Evolutionary conservation across 306 rosid species (phyloP).

Genomic region (Cicer judaicum): DNA sequence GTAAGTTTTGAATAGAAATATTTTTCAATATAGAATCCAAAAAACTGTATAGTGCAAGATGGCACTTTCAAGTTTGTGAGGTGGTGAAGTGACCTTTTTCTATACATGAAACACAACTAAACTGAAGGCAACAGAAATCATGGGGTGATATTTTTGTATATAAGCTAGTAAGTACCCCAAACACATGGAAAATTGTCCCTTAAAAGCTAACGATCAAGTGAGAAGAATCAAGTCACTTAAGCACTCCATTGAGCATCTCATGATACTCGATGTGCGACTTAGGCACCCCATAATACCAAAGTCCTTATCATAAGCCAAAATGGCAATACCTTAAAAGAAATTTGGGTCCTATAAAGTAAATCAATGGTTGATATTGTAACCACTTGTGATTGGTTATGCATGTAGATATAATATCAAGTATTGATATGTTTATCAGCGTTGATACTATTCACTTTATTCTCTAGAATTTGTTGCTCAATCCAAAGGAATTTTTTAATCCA

Average conservation of each 20-base stretch:
- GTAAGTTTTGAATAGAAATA: slow-evolving; percentile 15
- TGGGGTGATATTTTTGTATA: not conserved
- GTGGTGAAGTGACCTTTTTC: slow-evolving; percentile 5
- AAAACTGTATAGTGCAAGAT: slow-evolving; percentile 24
- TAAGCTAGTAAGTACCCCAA: not conserved
- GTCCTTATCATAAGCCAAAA: slow-evolving; percentile 14
- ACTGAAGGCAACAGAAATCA: slow-evolving; percentile 17
- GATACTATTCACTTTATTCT: too few species aligned
- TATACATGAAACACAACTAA: slow-evolving; percentile 30
- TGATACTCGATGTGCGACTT: not conserved
- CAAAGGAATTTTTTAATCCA: too few species aligned
- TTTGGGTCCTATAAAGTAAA: too few species aligned
- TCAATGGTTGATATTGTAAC: too few species aligned
- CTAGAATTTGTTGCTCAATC: too few species aligned
- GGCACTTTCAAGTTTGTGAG: not conserved
- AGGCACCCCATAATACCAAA: not conserved
- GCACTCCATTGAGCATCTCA: not conserved
- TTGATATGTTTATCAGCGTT: too few species aligned
- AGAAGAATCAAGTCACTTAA: not conserved
- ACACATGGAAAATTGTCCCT: not conserved
- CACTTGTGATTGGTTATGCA: too few species aligned
- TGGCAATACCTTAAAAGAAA: slow-evolving; percentile 16
- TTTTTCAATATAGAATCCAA: slow-evolving; percentile 11
- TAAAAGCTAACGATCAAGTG: not conserved
- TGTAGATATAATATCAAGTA: too few species aligned